Evolutionary conservation across 345 rosid genomes (phyloP).

Genomic region (Euclidium syriacum): DNA sequence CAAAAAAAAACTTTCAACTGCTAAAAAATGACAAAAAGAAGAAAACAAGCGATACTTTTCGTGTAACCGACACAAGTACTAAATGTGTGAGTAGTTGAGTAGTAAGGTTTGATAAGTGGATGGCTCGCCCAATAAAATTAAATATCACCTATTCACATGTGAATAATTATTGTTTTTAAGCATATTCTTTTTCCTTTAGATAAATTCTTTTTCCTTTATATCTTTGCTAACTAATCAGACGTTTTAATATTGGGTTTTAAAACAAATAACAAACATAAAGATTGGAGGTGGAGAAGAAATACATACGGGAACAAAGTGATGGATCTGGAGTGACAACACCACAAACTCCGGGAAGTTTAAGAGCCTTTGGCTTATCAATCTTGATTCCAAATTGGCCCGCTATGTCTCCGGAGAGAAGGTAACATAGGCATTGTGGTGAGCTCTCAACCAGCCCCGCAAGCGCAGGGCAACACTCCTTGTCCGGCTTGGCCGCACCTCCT

Average conservation of each 20-base stretch:
- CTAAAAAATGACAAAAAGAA: background rate
- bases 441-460: constrained; percentile 70
- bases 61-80: background rate
- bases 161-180: background rate
- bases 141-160: background rate
- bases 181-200: background rate
- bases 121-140: background rate
- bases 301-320: constrained; percentile 43
- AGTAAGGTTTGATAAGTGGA: background rate
- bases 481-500: constrained; percentile 57
- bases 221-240: too few species aligned
- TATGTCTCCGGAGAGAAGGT: constrained; percentile 33
- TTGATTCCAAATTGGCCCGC: constrained; percentile 35
- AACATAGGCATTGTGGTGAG: constrained; percentile 51
- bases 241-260: too few species aligned
- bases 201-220: too few species aligned
- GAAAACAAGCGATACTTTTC: constrained; percentile 4
- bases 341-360: constrained; percentile 65
- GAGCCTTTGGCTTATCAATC: constrained; percentile 47
- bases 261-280: background rate
- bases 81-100: background rate
- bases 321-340: constrained; percentile 40
- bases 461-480: constrained; percentile 67
- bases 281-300: background rate
- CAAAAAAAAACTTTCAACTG: background rate